Evolutionary conservation across 1,284 basidiomycete species (phyloP), one percentile per base, ranked within the genome.

Genomic region (Serendipita sp.): DNA sequence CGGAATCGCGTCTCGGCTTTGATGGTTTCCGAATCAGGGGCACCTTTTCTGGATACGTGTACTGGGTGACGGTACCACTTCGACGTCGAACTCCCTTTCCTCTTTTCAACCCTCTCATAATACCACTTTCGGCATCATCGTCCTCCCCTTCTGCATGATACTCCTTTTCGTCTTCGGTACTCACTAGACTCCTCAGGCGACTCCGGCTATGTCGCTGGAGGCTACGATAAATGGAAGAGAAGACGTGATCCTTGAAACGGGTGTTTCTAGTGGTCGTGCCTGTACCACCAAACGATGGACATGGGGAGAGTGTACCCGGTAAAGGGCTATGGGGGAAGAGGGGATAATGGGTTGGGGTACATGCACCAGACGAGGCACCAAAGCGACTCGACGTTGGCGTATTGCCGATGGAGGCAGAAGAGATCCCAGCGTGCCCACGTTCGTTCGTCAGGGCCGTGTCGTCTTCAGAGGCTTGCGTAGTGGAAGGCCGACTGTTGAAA

Each of bases 221-320:
- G 35, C 85, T 79, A 55, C 84, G 82, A 64, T 96, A 76, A 35
- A 96, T 84, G 12, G 88, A 88, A 63, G 83, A 87, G 71, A 97
- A 93, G 53, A 97, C 90, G 67, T 94, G 91, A 70, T 96, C 92
- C 74, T 93, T 93, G 64, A 97, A 77, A 72, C 84, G 89, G 47
- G 88, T 91, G 72, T 97, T 96, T 63, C 96, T 93, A 53, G 85
- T 82, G 1, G 93, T 96, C 13, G 89, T 91, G 0, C 93, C 93
- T 0, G 85, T 89, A 2, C 93, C 93, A 43, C 87, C 88, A 68
- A 89, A 91, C 78, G 78, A 78, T 34, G 53, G 53, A 10, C 26
- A 30, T 26, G 53, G 53, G 15, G 53, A 58, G 32, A 58, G n/a
- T 30, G 53, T 35, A 22, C 53, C 53, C n/a, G 53, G 32, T n/a